Conservation (phyloP, 2,329 filamentous ascomycete genomes). For the Hymenotorrendiella dingleyae region DNA sequence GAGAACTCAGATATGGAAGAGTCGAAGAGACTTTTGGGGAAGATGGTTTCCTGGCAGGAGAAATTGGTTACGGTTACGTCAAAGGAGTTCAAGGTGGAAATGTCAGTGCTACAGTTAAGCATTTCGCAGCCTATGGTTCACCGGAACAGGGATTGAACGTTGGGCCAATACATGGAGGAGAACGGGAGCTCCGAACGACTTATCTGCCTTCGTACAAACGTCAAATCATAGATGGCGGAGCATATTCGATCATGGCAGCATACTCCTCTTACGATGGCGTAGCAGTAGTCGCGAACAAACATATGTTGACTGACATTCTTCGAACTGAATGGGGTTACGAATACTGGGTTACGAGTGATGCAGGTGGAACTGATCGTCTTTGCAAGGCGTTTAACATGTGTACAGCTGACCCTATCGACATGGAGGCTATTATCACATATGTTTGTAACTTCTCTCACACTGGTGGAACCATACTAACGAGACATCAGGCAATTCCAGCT, state of each 20-base stretch:
- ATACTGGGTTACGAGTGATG: conserved; percentile 53
- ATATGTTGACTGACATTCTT: conserved; percentile 62
- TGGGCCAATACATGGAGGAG: conserved; percentile 47
- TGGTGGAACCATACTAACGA: too few relatives aligned
- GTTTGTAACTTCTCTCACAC: conserved; percentile 30
- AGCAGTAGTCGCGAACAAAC: conserved; percentile 59
- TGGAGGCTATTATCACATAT: conserved; percentile 56
- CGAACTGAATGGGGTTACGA: conserved; percentile 65
- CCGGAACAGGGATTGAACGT: conserved; percentile 71
- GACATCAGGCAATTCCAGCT: conserved; percentile 49
- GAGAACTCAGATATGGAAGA: conserved; percentile 64
- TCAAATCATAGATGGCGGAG: conserved; percentile 64
- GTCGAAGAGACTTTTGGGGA: conserved; percentile 72
- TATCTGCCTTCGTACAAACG: conserved; percentile 59
- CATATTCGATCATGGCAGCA: conserved; percentile 65
- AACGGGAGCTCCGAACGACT: conserved; percentile 48
- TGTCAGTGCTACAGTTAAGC: conserved; percentile 69
- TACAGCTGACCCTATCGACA: conserved; percentile 52
- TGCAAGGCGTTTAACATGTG: conserved; percentile 62
- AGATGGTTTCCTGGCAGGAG: conserved; percentile 61
- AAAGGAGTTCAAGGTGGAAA: conserved; percentile 57
- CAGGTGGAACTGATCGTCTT: conserved; percentile 64
- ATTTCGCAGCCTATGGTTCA: conserved; percentile 63
- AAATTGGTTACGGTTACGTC: conserved; percentile 57
- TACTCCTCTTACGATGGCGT: conserved; percentile 72